Percentiles rank a stretch among this genome's conserved stretches.
Conservation (phyloP, 2,329 filamentous ascomycete species). For the Fusarium sp. region DNA sequence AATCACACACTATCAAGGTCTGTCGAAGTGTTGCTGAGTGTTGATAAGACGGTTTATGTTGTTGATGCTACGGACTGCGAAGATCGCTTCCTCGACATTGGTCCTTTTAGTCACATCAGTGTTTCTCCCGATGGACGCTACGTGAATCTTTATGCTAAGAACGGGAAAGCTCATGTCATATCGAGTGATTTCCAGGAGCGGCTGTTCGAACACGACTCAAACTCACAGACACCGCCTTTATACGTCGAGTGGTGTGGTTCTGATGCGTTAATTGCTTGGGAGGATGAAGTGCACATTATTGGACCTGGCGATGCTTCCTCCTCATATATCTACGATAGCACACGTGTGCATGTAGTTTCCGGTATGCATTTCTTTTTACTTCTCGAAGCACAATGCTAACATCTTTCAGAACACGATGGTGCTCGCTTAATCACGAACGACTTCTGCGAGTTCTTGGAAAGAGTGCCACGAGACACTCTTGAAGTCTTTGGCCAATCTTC, state of each 20-base stretch:
- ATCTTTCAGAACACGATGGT: constrained; percentile 75
- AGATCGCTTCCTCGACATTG: constrained; percentile 89
- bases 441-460: constrained; percentile 97
- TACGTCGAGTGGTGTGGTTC: constrained; percentile 97
- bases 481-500: constrained; percentile 91
- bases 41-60: constrained; percentile 85
- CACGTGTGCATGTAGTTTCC: constrained; percentile 86
- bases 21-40: constrained; percentile 90
- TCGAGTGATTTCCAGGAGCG: constrained; percentile 95
- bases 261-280: constrained; percentile 95
- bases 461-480: constrained; percentile 86
- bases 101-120: constrained; percentile 89
- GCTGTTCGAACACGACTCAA: constrained; percentile 90
- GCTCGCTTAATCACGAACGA: constrained; percentile 90
- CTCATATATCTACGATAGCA: constrained; percentile 89
- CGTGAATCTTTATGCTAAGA: constrained; percentile 85
- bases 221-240: constrained; percentile 84
- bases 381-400: constrained; percentile 14
- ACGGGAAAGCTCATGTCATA: constrained; percentile 90
- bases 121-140: constrained; percentile 93
- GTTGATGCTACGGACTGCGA: constrained; percentile 91
- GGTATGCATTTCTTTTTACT: constrained; percentile 59
- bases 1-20: constrained; percentile 89
- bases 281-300: constrained; percentile 95
- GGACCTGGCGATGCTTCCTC: constrained; percentile 82